phyloP scores from a whole-genome alignment of 108 stramenopile species.

The Skeletonema tropicum region DNA sequence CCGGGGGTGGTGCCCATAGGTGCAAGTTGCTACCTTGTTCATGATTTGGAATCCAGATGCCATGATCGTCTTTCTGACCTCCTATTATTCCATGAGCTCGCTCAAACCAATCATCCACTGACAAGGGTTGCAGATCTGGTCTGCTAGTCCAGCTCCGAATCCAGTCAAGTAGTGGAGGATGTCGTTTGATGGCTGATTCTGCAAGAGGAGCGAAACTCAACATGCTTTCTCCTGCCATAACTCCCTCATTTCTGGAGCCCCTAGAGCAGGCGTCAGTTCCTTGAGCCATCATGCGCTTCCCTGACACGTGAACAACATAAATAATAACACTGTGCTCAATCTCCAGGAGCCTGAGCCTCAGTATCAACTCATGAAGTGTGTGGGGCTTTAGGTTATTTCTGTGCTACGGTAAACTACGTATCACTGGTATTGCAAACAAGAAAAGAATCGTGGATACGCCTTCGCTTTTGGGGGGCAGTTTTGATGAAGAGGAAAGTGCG shows the following conservation, averaged over 20 bases:
- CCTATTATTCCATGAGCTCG: conserved; percentile 7
- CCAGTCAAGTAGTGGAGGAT: conserved; percentile 23
- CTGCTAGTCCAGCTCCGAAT: not conserved
- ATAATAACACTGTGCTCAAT: conserved; percentile 15
- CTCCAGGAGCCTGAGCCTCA: conserved; percentile 26
- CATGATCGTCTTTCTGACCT: not conserved
- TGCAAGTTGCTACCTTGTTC: not conserved
- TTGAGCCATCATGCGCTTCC: conserved; percentile 49
- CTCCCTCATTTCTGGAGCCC: conserved; percentile 29
- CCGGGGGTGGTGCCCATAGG: conserved; percentile 48
- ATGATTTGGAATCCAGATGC: conserved; percentile 26
- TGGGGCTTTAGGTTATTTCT: too few relatives aligned
- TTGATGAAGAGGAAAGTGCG: conserved; percentile 23
- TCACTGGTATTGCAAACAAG: too few relatives aligned
- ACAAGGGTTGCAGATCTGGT: not conserved
- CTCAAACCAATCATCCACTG: not conserved
- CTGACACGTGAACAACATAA: conserved; percentile 35
- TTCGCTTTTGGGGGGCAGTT: too few relatives aligned
- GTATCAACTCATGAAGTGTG: conserved; percentile 28
- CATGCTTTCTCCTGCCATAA: conserved; percentile 28
- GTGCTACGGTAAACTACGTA: too few relatives aligned
- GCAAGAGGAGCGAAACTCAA: conserved; percentile 34
- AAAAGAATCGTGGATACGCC: too few relatives aligned
- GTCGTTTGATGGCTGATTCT: conserved; percentile 26
- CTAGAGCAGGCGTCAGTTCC: conserved; percentile 49